Evolutionary conservation across 352 stramenopile species (phyloP).

Genomic region (Phytopythium montanum): DNA sequence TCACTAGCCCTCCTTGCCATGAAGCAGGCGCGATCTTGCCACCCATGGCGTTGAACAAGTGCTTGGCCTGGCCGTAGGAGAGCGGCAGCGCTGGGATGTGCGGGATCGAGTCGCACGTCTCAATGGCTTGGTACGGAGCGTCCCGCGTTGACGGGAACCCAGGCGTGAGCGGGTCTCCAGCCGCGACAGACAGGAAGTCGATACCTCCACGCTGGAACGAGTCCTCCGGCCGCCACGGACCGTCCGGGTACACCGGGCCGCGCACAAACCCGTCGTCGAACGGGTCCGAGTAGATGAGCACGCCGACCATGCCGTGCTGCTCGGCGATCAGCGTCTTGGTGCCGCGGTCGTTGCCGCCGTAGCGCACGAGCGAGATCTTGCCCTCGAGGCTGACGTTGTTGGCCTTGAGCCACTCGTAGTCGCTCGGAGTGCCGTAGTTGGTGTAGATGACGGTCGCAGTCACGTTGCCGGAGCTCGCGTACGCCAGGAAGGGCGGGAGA

Average conservation of each 20-base stretch:
- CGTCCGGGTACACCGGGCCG: constrained; percentile 69
- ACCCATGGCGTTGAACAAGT: constrained; percentile 48
- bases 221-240: constrained; percentile 58
- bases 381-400: constrained; percentile 47
- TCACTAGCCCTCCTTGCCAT: constrained; percentile 49
- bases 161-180: constrained; percentile 59
- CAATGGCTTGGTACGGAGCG: constrained; percentile 22
- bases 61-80: constrained; percentile 59
- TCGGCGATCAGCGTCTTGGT: constrained; percentile 1
- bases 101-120: constrained; percentile 34
- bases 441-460: constrained; percentile 70
- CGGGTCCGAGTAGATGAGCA: constrained; percentile 88
- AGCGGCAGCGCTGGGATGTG: constrained; percentile 57
- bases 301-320: constrained; percentile 50
- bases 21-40: constrained; percentile 32
- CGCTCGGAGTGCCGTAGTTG: constrained; percentile 71
- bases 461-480: constrained; percentile 63
- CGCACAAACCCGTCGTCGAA: constrained; percentile 68
- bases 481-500: constrained; percentile 75
- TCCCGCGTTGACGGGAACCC: constrained; percentile 34
- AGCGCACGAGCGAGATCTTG: constrained; percentile 63
- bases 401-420: constrained; percentile 60
- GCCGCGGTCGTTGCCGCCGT: constrained; percentile 31
- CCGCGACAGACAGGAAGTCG: constrained; percentile 56
- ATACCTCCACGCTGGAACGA: constrained; percentile 80